These are phyloP conservation scores for Fusarium nodosum DNA, from an alignment of 2,329 filamentous ascomycete species.

Conservation along the genomic window DNA sequence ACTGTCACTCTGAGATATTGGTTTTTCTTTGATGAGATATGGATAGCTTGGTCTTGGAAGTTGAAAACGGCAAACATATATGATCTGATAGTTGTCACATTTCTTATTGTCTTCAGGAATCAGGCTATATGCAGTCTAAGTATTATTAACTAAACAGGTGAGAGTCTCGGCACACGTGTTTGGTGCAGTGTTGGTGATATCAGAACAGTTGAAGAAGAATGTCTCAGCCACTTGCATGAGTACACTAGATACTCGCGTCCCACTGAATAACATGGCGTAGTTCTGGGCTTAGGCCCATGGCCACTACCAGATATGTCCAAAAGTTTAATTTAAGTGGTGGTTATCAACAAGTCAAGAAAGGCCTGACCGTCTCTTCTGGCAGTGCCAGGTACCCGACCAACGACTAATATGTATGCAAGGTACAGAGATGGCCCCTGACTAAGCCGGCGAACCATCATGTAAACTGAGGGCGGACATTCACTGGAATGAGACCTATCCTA, in stretches of 20 bases:
- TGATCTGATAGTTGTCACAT: background rate
- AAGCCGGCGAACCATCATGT: background rate
- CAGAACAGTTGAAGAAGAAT: background rate
- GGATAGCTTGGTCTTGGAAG: no score
- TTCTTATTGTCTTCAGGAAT: background rate
- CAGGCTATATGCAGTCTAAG: background rate
- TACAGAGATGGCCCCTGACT: background rate
- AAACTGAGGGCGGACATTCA: background rate
- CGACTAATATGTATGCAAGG: background rate
- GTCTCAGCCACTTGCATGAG: background rate
- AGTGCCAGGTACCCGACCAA: background rate
- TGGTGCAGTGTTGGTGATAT: background rate
- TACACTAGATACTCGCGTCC: no score
- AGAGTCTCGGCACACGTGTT: background rate
- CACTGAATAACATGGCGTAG: no score
- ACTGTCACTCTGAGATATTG: background rate
- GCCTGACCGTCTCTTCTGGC: background rate
- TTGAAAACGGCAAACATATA: background rate
- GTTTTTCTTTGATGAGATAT: background rate
- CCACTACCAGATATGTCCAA: background rate
- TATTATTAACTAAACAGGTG: background rate
- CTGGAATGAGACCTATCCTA: constrained; percentile 23
- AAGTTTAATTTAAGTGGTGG: background rate
- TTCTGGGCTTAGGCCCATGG: background rate
- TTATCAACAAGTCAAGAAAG: background rate